These are phyloP conservation scores for Candida smagusa DNA, from an alignment of 1,139 yeast genomes.

Conservation along the genomic window DNA sequence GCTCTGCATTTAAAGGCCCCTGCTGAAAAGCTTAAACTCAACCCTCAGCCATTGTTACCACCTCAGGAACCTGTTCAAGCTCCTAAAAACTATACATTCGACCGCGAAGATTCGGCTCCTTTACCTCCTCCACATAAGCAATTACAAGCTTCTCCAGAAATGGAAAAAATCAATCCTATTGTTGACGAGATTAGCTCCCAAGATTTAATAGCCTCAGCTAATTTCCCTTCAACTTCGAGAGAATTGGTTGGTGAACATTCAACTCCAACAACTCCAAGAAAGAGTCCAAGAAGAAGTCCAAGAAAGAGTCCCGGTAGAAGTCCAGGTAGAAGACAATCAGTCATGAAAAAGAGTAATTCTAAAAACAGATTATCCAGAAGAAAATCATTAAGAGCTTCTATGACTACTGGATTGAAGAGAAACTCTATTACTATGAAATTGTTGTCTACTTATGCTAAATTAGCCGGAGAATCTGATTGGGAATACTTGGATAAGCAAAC, in stretches of 20 bases:
- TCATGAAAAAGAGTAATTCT: constrained; percentile 26
- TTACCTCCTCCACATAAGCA: constrained; percentile 9
- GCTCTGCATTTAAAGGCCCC: constrained; percentile 1
- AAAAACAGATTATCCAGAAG: constrained; percentile 36
- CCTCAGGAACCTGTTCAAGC: constrained; percentile 7
- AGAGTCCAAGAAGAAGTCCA: constrained; percentile 1
- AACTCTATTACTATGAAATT: constrained; percentile 69
- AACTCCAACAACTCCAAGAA: constrained; percentile 1
- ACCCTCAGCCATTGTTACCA: constrained; percentile 9
- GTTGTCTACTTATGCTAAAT: constrained; percentile 67
- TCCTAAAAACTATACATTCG: not conserved
- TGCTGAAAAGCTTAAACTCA: constrained; percentile 3
- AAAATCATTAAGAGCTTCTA: constrained; percentile 39
- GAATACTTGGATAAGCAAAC: constrained; percentile 71
- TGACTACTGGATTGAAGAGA: constrained; percentile 52
- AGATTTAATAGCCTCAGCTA: constrained; percentile 31
- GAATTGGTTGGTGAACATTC: constrained; percentile 1
- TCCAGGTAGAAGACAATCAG: constrained; percentile 29
- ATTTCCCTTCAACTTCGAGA: constrained; percentile 10
- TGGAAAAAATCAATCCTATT: constrained; percentile 20
- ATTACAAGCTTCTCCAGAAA: constrained; percentile 11
- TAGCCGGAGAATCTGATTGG: constrained; percentile 66
- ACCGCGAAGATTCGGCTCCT: constrained; percentile 3
- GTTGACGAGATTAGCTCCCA: constrained; percentile 22
- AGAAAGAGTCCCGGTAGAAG: constrained; percentile 1